Evolutionary conservation across 768 basidiomycete genomes (phyloP), one percentile per base, ranked within the genome.

Genomic region (Trametes cubensis): DNA sequence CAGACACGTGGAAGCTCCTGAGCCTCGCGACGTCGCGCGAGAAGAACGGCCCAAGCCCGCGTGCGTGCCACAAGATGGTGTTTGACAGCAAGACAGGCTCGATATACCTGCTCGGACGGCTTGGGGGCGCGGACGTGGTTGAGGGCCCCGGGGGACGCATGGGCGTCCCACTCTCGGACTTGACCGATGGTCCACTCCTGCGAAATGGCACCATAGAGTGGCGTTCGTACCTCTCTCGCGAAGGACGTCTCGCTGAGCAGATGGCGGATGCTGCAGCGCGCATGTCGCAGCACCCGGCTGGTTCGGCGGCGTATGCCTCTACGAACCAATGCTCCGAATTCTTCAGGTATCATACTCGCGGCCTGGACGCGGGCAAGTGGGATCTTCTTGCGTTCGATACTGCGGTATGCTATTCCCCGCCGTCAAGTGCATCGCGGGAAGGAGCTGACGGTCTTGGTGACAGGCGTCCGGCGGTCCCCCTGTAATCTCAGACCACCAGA

Each of bases 21-120:
- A 85, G 85, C 61, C 76, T 78, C 21, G 78, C 76, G 44, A 87
- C 88, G 0, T 76, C 81, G 0, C 67, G 73, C 25, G 86, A 89
- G 39, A 76, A 76, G 56, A 84, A 88, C 55, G 90, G 89, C 0
- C 91, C 91, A 10, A 81, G 83, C 2, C 80, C 88, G 4, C 79
- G 91, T 28, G 85, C 86, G 10, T 92, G 91, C 68, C 92, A 92
- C 69, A 90, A 89, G 75, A 91, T 92, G 87, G 85, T 83, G 18
- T 92, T 90, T 67, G 89, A 92, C 66, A 75, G 78, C n/a, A 83
- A 80, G 72, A 86, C 85, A 0, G 88, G 87, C 2, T 79, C 78
- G 59, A 86, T 93, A 20, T 93, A 90, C 70, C 69, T 92, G 0
- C 73, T 92, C n/a, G 91, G 91, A 15, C 77, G 87, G 66, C 72